Evolutionary conservation across 306 rosid genomes (phyloP).

Genomic region (Quercus suber): DNA sequence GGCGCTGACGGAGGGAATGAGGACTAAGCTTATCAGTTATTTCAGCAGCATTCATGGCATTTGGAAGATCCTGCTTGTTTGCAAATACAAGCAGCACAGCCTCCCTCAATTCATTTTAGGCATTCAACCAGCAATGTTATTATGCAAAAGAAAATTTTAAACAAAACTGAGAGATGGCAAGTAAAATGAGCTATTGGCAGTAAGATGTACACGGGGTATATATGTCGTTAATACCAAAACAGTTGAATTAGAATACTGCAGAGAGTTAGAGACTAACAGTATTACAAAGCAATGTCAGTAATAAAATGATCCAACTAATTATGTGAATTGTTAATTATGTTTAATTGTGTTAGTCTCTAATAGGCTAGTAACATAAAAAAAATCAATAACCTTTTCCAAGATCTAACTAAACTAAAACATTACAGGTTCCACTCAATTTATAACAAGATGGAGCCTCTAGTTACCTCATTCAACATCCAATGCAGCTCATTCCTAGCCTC

Average conservation of each 20-base stretch:
- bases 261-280: not conserved
- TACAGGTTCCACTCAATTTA: not conserved
- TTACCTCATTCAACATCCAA: conserved; percentile 65
- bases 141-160: not conserved
- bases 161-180: not conserved
- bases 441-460: not conserved
- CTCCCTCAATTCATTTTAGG: no score
- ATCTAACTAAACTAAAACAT: not conserved
- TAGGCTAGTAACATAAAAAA: not conserved
- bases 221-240: not conserved
- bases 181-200: not conserved
- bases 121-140: no score
- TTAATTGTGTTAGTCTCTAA: not conserved
- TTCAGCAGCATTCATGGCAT: no score
- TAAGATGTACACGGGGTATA: not conserved
- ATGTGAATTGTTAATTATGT: no score
- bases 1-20: no score
- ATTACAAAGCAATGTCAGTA: not conserved
- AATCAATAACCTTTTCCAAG: not conserved
- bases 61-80: no score
- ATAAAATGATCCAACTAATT: not conserved
- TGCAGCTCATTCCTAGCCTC: conserved; percentile 57
- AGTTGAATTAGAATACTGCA: not conserved
- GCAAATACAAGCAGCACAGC: no score
- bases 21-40: no score